Evolutionary conservation across 306 rosid genomes (phyloP), one percentile per base, ranked within the genome.

Genomic region (Medicago arabica): DNA sequence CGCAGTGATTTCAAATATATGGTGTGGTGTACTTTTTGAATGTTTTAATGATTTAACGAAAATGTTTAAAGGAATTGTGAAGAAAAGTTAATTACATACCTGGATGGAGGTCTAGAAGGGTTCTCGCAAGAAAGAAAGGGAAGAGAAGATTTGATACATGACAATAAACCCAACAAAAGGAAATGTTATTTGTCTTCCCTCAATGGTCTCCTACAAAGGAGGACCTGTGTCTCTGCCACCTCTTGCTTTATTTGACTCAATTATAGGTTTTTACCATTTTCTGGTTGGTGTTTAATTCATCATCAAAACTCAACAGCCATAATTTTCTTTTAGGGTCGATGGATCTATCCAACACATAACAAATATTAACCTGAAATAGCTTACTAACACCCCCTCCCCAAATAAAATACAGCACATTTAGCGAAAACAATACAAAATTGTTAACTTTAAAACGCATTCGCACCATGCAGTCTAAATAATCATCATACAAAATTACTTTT

Each of bases 131-230:
- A 75, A 85, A 49, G 83, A 78, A 77, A 89, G 23, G 61, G 60
- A 36, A 13, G 31, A 41, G 31, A 62, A 39, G 23, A 43, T 8
- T 38, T 53, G 46, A 34, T 49, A 41, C 83, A 77, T 67, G 55
- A 11, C 67, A 68, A 75, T 15, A 50, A 44, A 34, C 11, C 41
- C 40, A 71, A 67, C 75, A 77, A 46, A 78, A 75, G 70, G 75
- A 78, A 65, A 40, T 15, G 44, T 49, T 44, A 28, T 61, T 25
- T 53, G 78, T 77, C 80, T 83, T 80, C 38, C 83, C 21, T 61
- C 67, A 61, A 61, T 61, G 67, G 67, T 61, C 89, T 85, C 90
- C 89, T 85, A 78, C 83, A 85, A 88, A 85, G 81, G 72, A 74
- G 96, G 93, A 31, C 47, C 59, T 54, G 39, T 67, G 47, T 69